Conservation (phyloP, 768 basidiomycete genomes). For the Boletus barrowsii region DNA sequence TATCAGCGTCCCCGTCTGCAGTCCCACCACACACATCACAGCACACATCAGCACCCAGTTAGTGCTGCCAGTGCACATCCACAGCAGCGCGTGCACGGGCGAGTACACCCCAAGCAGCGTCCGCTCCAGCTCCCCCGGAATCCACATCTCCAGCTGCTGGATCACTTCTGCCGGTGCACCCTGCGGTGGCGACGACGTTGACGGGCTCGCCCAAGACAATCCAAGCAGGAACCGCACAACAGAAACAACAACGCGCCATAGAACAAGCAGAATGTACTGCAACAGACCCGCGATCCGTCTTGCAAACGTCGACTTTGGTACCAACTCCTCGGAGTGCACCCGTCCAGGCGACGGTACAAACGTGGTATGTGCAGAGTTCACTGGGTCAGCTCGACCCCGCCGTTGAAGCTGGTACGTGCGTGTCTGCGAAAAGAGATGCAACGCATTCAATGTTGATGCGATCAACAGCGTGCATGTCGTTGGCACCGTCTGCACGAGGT, state of each 20-base stretch:
- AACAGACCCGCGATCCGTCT: conserved; percentile 37
- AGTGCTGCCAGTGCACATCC: conserved; percentile 64
- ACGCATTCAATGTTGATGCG: conserved; percentile 53
- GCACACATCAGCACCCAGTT: conserved; percentile 74
- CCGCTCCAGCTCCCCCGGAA: conserved; percentile 68
- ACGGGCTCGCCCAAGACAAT: conserved; percentile 44
- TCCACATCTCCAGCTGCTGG: conserved; percentile 80
- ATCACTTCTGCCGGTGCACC: conserved; percentile 48
- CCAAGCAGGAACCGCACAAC: conserved; percentile 70
- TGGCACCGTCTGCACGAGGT: conserved; percentile 54
- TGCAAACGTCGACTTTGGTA: conserved; percentile 43
- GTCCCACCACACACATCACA: conserved; percentile 65
- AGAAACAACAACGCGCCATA: conserved; percentile 52
- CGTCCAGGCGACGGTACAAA: conserved; percentile 52
- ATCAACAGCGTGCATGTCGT: conserved; percentile 54
- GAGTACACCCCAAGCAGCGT: conserved; percentile 75
- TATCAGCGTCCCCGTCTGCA: conserved; percentile 49
- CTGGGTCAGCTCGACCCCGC: conserved; percentile 49
- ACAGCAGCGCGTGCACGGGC: conserved; percentile 69
- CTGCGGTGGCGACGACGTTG: conserved; percentile 30
- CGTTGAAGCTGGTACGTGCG: conserved; percentile 66
- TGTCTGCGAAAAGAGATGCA: conserved; percentile 70
- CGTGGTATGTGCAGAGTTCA: conserved; percentile 66
- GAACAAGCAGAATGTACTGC: conserved; percentile 32
- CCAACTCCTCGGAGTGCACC: conserved; percentile 31